Evolutionary conservation across 1,284 basidiomycete genomes (phyloP).

Genomic region (Apiotrichum gracile): DNA sequence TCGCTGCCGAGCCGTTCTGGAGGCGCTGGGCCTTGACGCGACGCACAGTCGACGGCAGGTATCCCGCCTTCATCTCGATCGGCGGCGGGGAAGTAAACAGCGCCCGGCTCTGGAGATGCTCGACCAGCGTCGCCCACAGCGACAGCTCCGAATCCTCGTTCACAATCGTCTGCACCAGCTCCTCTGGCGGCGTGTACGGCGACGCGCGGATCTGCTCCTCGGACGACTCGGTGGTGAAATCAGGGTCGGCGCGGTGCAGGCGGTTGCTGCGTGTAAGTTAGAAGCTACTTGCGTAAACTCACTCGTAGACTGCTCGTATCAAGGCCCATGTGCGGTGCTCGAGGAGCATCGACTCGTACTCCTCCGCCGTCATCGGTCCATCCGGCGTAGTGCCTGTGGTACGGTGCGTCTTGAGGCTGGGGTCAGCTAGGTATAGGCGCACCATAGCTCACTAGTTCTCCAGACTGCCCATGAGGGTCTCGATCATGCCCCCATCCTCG

Average conservation of each 20-base stretch:
- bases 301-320: constrained; percentile 38
- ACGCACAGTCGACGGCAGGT: constrained; percentile 40
- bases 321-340: constrained; percentile 45
- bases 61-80: constrained; percentile 40
- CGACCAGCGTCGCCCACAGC: constrained; percentile 36
- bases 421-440: background rate
- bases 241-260: constrained; percentile 25
- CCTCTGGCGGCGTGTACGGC: constrained; percentile 40
- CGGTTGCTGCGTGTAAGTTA: constrained; percentile 25
- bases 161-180: constrained; percentile 37
- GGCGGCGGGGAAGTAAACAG: constrained; percentile 33
- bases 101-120: constrained; percentile 40
- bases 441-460: constrained; percentile 33
- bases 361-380: constrained; percentile 16
- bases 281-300: constrained; percentile 1
- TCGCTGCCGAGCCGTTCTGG: constrained; percentile 3
- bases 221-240: constrained; percentile 26
- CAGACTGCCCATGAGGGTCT: constrained; percentile 27
- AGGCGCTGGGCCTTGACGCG: constrained; percentile 25
- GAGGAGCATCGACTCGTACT: constrained; percentile 30
- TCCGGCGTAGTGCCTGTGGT: background rate
- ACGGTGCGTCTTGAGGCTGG: constrained; percentile 4
- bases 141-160: constrained; percentile 38
- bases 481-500: constrained; percentile 34
- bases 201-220: constrained; percentile 24